Evolutionary conservation across 2,329 filamentous ascomycete species (phyloP), one percentile per base, ranked within the genome.

Genomic region (Amauroascus niger): DNA sequence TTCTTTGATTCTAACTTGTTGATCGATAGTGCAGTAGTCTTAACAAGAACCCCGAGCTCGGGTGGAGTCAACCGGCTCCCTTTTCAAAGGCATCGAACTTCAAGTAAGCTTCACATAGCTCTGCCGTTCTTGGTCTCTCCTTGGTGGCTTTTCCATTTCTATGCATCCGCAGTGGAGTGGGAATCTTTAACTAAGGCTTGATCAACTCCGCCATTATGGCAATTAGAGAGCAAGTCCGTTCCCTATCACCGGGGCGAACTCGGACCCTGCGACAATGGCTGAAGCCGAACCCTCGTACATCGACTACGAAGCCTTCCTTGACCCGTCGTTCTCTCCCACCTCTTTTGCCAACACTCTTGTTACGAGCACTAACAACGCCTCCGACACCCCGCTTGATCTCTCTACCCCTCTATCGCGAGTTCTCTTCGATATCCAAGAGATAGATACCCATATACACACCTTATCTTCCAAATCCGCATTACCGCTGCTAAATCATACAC

Each of bases 341-440:
- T 73, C 79, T 14, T 96, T 97, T 66, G 91, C 93, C 62, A 96
- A 97, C 69, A 81, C 81, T 24, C 82, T 98, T 55, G 87, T 97
- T 47, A 82, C 90, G 54, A 79, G 84, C 37, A 97, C 91, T 53
- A 97, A 97, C 75, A 95, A 96, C 72, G 79, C 88, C 55, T 87
- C 85, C 61, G 93, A 97, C 71, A 84, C 84, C 1, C 86, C 88
- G 6, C 80, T 97, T 63, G 93, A 98, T 69, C 85, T 98, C 54
- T 91, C 89, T 5, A 97, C 93, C 14, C 91, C 93, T 2, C 79
- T 98, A 46, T 95, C 90, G 4, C 83, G 88, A 52, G 90, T 96
- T 4, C 82, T 97, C 6, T 98, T 98, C 71, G 93, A 98, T 70
- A 84, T 93, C 2, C 93, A 97, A 67, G 93, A 97, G 71, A 86